Conservation (phyloP, 1,139 yeast species). For the Hansenula anomala region DNA sequence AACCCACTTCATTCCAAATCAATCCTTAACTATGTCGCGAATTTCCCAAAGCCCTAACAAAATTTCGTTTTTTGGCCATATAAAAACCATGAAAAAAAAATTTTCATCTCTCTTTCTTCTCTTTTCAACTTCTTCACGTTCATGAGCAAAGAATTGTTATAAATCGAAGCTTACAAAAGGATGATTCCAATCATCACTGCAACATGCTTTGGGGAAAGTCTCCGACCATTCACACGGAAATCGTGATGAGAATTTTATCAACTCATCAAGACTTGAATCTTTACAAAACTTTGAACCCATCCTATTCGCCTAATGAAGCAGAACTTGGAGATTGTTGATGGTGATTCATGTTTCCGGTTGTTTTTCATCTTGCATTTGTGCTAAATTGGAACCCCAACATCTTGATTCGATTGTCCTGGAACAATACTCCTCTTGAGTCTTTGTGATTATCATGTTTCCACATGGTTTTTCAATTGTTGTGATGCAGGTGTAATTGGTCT, state of each 20-base stretch:
- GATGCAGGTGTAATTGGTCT: too few relatives aligned
- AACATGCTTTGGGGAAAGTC: slow-evolving; percentile 91
- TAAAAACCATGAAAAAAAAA: too few relatives aligned
- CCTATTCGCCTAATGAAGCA: too few relatives aligned
- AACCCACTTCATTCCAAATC: neutral
- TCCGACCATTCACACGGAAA: slow-evolving; percentile 65
- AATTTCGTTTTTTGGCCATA: too few relatives aligned
- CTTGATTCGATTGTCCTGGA: too few relatives aligned
- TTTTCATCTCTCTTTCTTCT: slow-evolving; percentile 6
- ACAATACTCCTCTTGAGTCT: slow-evolving; percentile 14
- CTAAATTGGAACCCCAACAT: too few relatives aligned
- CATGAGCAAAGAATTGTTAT: slow-evolving; percentile 74
- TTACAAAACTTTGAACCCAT: neutral
- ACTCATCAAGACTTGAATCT: slow-evolving; percentile 13
- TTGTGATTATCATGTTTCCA: too few relatives aligned
- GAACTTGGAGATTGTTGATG: neutral
- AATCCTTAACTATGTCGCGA: neutral
- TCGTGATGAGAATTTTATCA: slow-evolving; percentile 33
- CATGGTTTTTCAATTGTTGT: neutral
- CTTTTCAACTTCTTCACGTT: slow-evolving; percentile 21
- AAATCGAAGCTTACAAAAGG: slow-evolving; percentile 69
- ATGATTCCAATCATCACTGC: slow-evolving; percentile 20
- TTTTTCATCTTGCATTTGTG: slow-evolving; percentile 2
- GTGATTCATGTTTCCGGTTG: slow-evolving; percentile 8
- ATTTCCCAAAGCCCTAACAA: too few relatives aligned